Percentiles rank a stretch among this genome's conserved stretches.
These are phyloP conservation scores for Neofusicoccum ribis DNA, from an alignment of 2,329 filamentous ascomycete genomes.

Conservation along the genomic window DNA sequence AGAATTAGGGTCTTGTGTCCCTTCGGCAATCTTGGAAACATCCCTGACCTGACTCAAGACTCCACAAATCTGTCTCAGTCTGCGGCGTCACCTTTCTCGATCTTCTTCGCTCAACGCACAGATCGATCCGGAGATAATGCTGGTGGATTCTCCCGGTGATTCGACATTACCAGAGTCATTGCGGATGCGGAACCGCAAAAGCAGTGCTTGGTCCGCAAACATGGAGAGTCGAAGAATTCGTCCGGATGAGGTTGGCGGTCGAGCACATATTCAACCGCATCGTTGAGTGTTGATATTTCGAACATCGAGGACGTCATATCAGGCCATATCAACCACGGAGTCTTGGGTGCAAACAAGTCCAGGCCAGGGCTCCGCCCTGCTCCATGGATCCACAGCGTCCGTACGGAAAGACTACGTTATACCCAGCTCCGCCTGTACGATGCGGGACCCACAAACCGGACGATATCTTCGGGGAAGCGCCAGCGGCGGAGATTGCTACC, in stretches of 20 bases:
- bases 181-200: background rate
- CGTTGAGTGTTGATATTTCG: background rate
- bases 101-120: background rate
- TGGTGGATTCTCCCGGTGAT: background rate
- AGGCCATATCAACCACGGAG: background rate
- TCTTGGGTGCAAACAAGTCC: background rate
- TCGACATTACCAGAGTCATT: background rate
- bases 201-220: too few species aligned
- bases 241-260: too few species aligned
- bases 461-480: background rate
- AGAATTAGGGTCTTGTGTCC: background rate
- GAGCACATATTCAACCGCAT: background rate
- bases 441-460: constrained; percentile 4
- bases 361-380: background rate
- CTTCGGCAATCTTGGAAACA: constrained; percentile 16
- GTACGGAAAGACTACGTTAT: background rate
- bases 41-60: constrained; percentile 4
- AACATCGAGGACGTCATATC: background rate
- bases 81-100: background rate
- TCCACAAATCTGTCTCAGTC: constrained; percentile 13
- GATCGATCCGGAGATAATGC: background rate
- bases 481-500: constrained; percentile 8
- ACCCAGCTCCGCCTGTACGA: background rate
- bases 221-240: too few species aligned
- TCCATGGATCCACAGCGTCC: constrained; percentile 1